Conservation (phyloP, 2,329 filamentous ascomycete genomes). For the Cordyceps militaris region DNA sequence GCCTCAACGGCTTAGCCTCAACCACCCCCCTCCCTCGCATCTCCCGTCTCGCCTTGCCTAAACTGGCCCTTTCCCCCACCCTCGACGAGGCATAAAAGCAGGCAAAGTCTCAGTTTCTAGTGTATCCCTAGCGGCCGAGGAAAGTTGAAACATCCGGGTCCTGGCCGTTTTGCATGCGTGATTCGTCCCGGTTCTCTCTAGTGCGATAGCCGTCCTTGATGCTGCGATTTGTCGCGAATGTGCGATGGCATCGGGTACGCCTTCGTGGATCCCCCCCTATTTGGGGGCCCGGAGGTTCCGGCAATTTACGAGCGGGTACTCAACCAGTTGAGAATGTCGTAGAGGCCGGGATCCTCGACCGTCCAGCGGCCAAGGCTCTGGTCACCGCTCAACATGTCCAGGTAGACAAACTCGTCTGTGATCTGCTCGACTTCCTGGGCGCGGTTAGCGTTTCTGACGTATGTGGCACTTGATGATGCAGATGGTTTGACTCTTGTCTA, state of each 20-base stretch:
- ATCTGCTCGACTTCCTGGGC: slow-evolving; percentile 49
- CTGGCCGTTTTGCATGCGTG: not conserved
- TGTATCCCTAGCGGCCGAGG: not conserved
- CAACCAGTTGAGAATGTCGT: slow-evolving; percentile 53
- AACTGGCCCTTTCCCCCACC: not conserved
- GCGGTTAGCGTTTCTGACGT: slow-evolving; percentile 7
- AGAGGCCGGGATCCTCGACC: slow-evolving; percentile 52
- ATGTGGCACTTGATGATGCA: not conserved
- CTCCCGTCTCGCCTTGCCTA: slow-evolving; percentile 19
- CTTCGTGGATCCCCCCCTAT: not conserved
- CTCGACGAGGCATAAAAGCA: not conserved
- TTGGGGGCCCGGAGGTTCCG: not conserved
- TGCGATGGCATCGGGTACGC: not conserved
- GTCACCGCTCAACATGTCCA: slow-evolving; percentile 47
- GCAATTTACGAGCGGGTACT: slow-evolving; percentile 23
- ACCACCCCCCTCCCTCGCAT: not conserved
- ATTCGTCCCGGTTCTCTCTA: not conserved
- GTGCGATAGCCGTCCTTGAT: not conserved
- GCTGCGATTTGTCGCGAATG: not conserved
- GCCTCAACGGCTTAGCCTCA: not conserved
- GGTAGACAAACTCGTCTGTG: slow-evolving; percentile 53
- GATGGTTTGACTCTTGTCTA: not conserved
- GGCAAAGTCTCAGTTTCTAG: not conserved
- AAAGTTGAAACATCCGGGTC: not conserved
- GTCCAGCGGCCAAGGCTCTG: slow-evolving; percentile 53